These are phyloP conservation scores for Ascochyta viciae-villosae DNA, from an alignment of 2,329 filamentous ascomycete genomes.

Conservation along the genomic window DNA sequence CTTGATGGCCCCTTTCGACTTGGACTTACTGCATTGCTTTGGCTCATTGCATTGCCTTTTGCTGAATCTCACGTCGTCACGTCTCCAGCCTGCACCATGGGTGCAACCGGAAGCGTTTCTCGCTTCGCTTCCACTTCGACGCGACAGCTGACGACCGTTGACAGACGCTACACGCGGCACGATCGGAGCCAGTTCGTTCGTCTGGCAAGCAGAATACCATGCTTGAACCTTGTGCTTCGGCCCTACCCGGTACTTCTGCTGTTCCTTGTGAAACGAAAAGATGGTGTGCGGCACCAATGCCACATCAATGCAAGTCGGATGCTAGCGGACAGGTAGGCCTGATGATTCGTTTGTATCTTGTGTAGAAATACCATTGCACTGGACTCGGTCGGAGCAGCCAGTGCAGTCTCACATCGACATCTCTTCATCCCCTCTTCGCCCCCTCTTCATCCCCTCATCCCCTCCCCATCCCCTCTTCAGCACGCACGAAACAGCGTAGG, in stretches of 20 bases:
- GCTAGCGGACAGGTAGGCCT: no score
- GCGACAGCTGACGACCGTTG: slow-evolving; percentile 8
- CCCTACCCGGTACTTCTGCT: not conserved
- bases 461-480: no score
- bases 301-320: no score
- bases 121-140: slow-evolving; percentile 10
- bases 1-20: not conserved
- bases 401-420: no score
- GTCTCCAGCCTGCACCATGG: not conserved
- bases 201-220: not conserved
- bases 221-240: not conserved
- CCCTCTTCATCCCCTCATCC: no score
- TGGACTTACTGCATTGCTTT: not conserved
- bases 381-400: no score
- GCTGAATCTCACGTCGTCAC: not conserved
- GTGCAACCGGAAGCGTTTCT: not conserved
- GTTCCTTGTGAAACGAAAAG: not conserved
- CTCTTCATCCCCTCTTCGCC: no score
- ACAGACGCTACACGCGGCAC: slow-evolving; percentile 7
- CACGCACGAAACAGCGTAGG: no score
- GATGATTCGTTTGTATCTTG: no score
- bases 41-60: not conserved
- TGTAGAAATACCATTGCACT: no score
- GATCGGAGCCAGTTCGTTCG: not conserved
- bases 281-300: no score